Base-by-base conservation (phyloP, 257 asterid species). In the Craterostigma plantagineum region DNA sequence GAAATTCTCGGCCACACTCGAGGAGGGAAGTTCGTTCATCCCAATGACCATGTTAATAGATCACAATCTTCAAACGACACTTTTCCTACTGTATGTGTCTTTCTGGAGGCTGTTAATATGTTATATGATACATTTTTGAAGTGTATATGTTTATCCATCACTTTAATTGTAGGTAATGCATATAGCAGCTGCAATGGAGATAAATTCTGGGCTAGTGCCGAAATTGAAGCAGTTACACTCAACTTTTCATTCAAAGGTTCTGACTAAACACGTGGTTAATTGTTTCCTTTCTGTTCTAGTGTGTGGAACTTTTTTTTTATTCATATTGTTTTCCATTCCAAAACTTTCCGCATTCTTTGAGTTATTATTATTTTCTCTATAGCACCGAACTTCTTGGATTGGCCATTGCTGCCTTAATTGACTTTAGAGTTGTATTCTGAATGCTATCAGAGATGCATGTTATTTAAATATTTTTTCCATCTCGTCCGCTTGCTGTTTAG, bases 31-130 rank as follows among this genome's bases (percentile, higher is more conserved):
- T 51, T 62, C 51, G 95, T 90, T 55, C 99, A 90, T 57, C 99
- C 95, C 47, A 90, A 79, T 53, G 99, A 90, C 60, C 99, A 90
- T 44, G 99, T 90, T 46, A 90, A 90, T 66, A 66, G 94, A 54
- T 90, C 95, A 35, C 95, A 90, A 60, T 90, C 99, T 65, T 90
- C 99, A 38, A 90, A 90, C 51, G 99, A 90, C 62, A 90, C 99
- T 17, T 83, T 90, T 67, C 95, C 99, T 14, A 90, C 95, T 15
- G 99, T 90, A 65, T 72, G 98, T 51, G 52, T 47, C 58, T 46
- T 45, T 34, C 44, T 34, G 65, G 42, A 57, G 40, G 41, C 52
- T 37, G 37, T 36, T 27, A n/a, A 35, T 35, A 35, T 46, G 39
- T 42, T 46, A 16, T 45, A n/a, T n/a, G n/a, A n/a, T n/a, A n/a